Evolutionary conservation across 441 rosid species (phyloP).

Genomic region (Capsella rubella): DNA sequence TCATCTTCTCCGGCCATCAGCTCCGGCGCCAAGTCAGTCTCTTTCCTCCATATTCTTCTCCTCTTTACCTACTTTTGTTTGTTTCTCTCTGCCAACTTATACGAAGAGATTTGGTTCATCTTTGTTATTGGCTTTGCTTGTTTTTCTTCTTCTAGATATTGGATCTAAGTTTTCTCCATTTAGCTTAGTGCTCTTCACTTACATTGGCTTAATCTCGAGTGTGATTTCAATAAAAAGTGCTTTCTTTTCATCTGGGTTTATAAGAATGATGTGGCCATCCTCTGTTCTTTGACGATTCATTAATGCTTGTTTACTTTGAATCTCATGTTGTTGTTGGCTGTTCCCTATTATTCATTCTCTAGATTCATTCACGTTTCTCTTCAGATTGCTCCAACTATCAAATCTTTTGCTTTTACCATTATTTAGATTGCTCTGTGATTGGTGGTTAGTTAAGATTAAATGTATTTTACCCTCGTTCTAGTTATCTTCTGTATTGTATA

Average conservation of each 20-base stretch:
- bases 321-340: not conserved
- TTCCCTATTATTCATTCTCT: not conserved
- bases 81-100: not conserved
- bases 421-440: not conserved
- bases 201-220: conserved; percentile 29
- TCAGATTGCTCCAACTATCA: conserved; percentile 3
- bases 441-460: not conserved
- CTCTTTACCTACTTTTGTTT: not conserved
- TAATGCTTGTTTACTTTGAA: conserved; percentile 20
- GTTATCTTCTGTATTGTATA: not conserved
- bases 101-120: conserved; percentile 19
- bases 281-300: conserved; percentile 30
- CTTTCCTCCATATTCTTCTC: not conserved
- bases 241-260: conserved; percentile 17
- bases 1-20: conserved; percentile 68
- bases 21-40: conserved; percentile 63
- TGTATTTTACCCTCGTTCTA: not conserved
- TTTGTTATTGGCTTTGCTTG: conserved; percentile 32
- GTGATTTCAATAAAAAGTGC: not conserved
- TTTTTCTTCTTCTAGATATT: conserved; percentile 28
- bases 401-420: conserved; percentile 10
- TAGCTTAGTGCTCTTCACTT: conserved; percentile 4
- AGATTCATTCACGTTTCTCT: conserved; percentile 24
- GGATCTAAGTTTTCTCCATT: conserved; percentile 48
- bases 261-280: conserved; percentile 6